Percentiles rank a stretch among this genome's conserved stretches.
These are phyloP conservation scores for Solanum sejunctum DNA, from an alignment of 257 asterid species.

Conservation along the genomic window DNA sequence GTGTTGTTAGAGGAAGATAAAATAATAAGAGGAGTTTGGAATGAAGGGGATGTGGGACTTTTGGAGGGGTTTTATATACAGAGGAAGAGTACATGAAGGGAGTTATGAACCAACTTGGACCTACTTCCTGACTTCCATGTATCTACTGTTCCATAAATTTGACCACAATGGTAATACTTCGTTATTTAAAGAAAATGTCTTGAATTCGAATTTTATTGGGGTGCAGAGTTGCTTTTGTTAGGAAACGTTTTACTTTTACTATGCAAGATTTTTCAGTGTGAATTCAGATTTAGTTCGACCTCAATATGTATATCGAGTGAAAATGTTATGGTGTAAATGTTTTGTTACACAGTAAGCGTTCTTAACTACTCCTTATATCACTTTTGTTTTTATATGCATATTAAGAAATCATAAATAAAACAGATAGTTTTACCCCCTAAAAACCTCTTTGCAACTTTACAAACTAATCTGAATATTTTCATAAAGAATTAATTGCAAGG, in stretches of 20 bases:
- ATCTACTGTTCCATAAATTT: not conserved
- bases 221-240: not conserved
- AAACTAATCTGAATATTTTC: too few relatives aligned
- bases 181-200: not conserved
- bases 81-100: not conserved
- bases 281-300: not conserved
- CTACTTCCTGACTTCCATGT: not conserved
- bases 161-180: not conserved
- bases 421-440: too few relatives aligned
- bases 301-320: not conserved
- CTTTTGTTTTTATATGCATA: too few relatives aligned
- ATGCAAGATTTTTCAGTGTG: too few relatives aligned
- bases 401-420: too few relatives aligned
- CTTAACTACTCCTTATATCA: not conserved
- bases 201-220: not conserved
- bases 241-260: too few relatives aligned
- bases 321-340: not conserved
- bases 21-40: not conserved
- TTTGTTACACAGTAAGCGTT: not conserved
- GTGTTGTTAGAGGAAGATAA: not conserved
- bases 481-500: too few relatives aligned
- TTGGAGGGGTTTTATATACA: constrained; percentile 8
- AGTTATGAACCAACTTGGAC: constrained; percentile 6
- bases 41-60: constrained; percentile 5
- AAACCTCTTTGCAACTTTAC: too few relatives aligned